A percentile compares a stretch with the other conserved stretches of the same genome.
phyloP scores from a whole-genome alignment of 768 basidiomycete genomes.

The Auriscalpium orientale region DNA sequence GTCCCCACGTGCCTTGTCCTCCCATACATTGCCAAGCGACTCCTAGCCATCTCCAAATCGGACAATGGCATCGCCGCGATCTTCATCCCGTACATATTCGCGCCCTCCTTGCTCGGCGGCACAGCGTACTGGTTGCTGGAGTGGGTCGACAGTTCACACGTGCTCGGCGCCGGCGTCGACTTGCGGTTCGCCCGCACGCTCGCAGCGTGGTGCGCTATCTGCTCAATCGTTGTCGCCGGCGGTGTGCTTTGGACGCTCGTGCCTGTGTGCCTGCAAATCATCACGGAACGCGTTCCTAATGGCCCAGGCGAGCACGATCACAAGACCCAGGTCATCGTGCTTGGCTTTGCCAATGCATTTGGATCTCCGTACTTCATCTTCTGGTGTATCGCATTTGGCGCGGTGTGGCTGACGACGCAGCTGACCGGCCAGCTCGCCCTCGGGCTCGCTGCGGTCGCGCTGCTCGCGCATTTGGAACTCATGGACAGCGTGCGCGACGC shows the following conservation, averaged over 20 bases:
- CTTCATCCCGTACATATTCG: slow-evolving; percentile 53
- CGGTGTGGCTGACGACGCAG: slow-evolving; percentile 63
- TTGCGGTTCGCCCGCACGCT: slow-evolving; percentile 52
- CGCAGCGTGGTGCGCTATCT: slow-evolving; percentile 51
- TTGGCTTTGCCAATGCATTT: slow-evolving; percentile 86
- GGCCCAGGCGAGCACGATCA: slow-evolving; percentile 19
- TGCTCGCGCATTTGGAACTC: slow-evolving; percentile 75
- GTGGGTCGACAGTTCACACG: slow-evolving; percentile 55
- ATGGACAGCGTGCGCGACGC: slow-evolving; percentile 78
- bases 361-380: slow-evolving; percentile 86
- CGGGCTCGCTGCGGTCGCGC: slow-evolving; percentile 50
- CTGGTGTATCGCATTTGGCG: slow-evolving; percentile 55
- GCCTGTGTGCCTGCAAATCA: slow-evolving; percentile 69
- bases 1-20: slow-evolving; percentile 47
- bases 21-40: slow-evolving; percentile 47
- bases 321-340: slow-evolving; percentile 45
- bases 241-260: slow-evolving; percentile 61
- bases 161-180: slow-evolving; percentile 32
- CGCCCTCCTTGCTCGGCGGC: slow-evolving; percentile 51
- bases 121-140: slow-evolving; percentile 76
- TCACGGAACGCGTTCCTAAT: slow-evolving; percentile 18
- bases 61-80: slow-evolving; percentile 64
- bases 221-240: slow-evolving; percentile 44
- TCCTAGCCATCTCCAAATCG: slow-evolving; percentile 62
- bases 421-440: slow-evolving; percentile 79